Conservation (phyloP, 2,329 filamentous ascomycete species). For the Penicillium sp. region DNA sequence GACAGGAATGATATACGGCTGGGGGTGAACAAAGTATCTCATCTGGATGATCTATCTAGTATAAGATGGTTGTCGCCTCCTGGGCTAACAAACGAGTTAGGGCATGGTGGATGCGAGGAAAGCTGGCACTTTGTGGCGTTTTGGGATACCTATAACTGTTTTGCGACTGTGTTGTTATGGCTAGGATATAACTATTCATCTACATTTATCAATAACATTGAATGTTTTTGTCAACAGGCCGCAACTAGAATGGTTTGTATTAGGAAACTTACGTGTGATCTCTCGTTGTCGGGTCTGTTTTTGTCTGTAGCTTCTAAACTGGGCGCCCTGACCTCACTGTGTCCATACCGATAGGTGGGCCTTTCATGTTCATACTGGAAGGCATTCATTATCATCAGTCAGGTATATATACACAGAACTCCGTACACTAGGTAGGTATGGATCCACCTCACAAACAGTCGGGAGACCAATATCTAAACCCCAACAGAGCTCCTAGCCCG, state of each 20-base stretch:
- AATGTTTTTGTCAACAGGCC: background rate
- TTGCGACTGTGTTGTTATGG: constrained; percentile 6
- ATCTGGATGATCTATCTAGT: background rate
- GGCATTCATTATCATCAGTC: background rate
- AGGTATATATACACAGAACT: no score
- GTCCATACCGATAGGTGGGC: no score
- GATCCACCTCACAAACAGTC: no score
- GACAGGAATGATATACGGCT: background rate
- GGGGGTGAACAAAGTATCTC: background rate
- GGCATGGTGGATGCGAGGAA: background rate
- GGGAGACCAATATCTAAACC: constrained; percentile 5
- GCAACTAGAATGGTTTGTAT: no score
- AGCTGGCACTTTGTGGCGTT: constrained; percentile 14
- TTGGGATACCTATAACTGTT: constrained; percentile 10
- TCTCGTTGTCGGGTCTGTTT: no score
- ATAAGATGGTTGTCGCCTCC: background rate
- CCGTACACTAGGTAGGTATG: no score
- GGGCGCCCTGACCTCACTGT: no score
- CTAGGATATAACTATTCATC: constrained; percentile 5
- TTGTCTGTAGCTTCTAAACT: no score
- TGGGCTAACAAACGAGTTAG: background rate
- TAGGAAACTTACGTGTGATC: no score
- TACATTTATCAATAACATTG: constrained; percentile 7
- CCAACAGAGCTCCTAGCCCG: constrained; percentile 1
- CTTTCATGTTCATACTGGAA: no score